These are phyloP conservation scores for Sphaerostilbella broomeana DNA, from an alignment of 2,329 filamentous ascomycete species.

Conservation along the genomic window DNA sequence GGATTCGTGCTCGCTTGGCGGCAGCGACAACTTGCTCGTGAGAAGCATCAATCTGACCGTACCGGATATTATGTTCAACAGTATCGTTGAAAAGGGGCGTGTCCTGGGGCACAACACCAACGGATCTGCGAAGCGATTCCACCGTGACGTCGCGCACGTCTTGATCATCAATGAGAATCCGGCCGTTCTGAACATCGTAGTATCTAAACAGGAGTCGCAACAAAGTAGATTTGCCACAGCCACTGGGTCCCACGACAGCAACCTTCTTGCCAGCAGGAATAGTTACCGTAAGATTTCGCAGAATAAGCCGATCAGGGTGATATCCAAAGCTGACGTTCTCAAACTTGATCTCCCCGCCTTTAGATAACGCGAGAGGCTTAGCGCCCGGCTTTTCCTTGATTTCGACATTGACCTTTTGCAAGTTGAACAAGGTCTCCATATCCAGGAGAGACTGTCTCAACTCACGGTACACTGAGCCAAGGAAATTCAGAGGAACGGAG, in stretches of 20 bases:
- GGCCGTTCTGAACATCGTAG: slow-evolving; percentile 80
- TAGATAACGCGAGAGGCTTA: slow-evolving; percentile 61
- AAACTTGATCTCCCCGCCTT: slow-evolving; percentile 84
- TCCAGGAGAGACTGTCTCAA: slow-evolving; percentile 89
- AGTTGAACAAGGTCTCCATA: slow-evolving; percentile 96
- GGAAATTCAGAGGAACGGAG: slow-evolving; percentile 91
- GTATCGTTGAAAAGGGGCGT: slow-evolving; percentile 96
- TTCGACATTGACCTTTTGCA: slow-evolving; percentile 91
- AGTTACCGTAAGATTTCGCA: slow-evolving; percentile 75
- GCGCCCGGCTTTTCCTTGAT: slow-evolving; percentile 74
- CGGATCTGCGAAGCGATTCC: slow-evolving; percentile 74
- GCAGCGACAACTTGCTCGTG: slow-evolving; percentile 68
- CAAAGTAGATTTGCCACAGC: slow-evolving; percentile 93
- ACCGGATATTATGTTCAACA: slow-evolving; percentile 91
- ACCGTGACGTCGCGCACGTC: slow-evolving; percentile 78
- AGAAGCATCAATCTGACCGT: slow-evolving; percentile 74
- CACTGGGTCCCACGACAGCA: slow-evolving; percentile 88
- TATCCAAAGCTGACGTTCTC: slow-evolving; percentile 96
- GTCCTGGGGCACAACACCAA: slow-evolving; percentile 95
- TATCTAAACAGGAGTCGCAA: slow-evolving; percentile 86
- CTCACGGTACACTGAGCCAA: slow-evolving; percentile 96
- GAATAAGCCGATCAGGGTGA: slow-evolving; percentile 75
- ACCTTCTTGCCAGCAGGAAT: slow-evolving; percentile 96
- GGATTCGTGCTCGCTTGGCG: slow-evolving; percentile 74
- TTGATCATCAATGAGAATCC: slow-evolving; percentile 87